Percentiles rank a stretch among this genome's conserved stretches.
Conservation (phyloP, 139 green algal species). For the Haematococcus lacustris region DNA sequence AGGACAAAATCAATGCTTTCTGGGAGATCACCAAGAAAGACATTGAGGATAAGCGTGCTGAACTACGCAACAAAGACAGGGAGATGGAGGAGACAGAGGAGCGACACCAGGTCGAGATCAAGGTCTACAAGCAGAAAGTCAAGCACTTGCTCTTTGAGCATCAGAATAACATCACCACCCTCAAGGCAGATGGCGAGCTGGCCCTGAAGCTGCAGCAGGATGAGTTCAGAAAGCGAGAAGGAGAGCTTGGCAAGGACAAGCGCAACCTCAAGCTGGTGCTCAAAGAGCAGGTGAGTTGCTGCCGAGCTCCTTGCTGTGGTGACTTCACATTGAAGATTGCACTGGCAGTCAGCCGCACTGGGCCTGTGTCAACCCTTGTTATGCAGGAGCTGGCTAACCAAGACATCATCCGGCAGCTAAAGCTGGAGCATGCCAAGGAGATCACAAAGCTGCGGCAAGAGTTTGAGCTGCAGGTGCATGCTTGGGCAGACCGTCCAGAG, state of each 20-base stretch:
- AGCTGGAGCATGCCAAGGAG: slow-evolving; percentile 84
- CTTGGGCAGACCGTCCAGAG: too few species aligned
- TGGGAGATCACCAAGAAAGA: slow-evolving; percentile 90
- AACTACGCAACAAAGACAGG: slow-evolving; percentile 80
- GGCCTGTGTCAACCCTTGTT: too few species aligned
- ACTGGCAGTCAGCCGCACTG: too few species aligned
- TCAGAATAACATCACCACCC: slow-evolving; percentile 74
- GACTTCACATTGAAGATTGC: too few species aligned
- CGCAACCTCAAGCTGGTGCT: slow-evolving; percentile 69
- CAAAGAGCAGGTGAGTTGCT: slow-evolving; percentile 55
- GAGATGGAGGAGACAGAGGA: slow-evolving; percentile 88
- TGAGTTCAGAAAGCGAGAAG: slow-evolving; percentile 53
- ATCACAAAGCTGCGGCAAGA: slow-evolving; percentile 81
- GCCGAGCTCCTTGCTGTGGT: background rate
- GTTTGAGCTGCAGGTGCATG: slow-evolving; percentile 74
- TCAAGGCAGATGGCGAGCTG: slow-evolving; percentile 78
- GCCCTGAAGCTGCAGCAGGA: slow-evolving; percentile 68
- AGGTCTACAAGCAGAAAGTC: slow-evolving; percentile 91
- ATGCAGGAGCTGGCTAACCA: slow-evolving; percentile 70
- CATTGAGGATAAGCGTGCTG: slow-evolving; percentile 66
- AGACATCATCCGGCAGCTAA: slow-evolving; percentile 68
- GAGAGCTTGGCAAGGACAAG: slow-evolving; percentile 70
- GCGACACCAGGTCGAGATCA: slow-evolving; percentile 71
- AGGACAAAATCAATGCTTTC: slow-evolving; percentile 91
- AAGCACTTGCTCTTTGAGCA: slow-evolving; percentile 95